phyloP scores from a whole-genome alignment of 441 rosid species.

The Gossypium davidsonii region DNA sequence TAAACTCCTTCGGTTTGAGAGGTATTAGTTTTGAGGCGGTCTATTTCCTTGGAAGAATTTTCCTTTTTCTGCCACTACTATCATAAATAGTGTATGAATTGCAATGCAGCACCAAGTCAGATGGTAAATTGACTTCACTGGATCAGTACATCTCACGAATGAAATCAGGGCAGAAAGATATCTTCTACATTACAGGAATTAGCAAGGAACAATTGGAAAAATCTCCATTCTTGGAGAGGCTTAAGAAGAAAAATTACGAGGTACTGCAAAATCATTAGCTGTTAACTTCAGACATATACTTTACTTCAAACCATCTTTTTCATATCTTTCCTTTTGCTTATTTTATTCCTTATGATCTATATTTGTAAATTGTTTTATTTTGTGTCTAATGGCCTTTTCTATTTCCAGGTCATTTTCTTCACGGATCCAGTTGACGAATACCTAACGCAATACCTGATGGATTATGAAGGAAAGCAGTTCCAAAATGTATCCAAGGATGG shows the following conservation, averaged over 20 bases:
- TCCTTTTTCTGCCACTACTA: slow-evolving; percentile 2
- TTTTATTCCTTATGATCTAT: background rate
- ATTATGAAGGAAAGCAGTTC: slow-evolving; percentile 82
- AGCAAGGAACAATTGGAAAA: slow-evolving; percentile 87
- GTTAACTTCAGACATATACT: background rate
- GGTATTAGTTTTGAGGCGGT: slow-evolving; percentile 28
- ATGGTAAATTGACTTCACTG: slow-evolving; percentile 79
- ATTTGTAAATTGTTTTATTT: background rate
- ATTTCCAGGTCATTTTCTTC: slow-evolving; percentile 83
- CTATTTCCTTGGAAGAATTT: background rate
- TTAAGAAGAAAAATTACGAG: slow-evolving; percentile 85
- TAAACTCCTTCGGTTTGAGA: slow-evolving; percentile 88
- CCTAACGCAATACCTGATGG: slow-evolving; percentile 97
- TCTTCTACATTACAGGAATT: slow-evolving; percentile 83
- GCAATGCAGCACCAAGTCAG: slow-evolving; percentile 67
- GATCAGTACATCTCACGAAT: slow-evolving; percentile 94
- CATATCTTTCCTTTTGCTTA: background rate
- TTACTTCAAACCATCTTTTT: background rate
- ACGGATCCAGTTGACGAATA: slow-evolving; percentile 93
- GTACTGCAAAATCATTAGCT: slow-evolving; percentile 20
- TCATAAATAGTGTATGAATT: background rate
- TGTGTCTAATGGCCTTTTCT: background rate
- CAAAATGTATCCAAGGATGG: slow-evolving; percentile 97
- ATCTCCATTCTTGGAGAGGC: slow-evolving; percentile 93
- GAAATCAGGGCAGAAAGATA: slow-evolving; percentile 80